A percentile compares a stretch with the other conserved stretches of the same genome.
phyloP scores from a whole-genome alignment of 2,329 filamentous ascomycete genomes.

The Sclerotinia trifoliorum region DNA sequence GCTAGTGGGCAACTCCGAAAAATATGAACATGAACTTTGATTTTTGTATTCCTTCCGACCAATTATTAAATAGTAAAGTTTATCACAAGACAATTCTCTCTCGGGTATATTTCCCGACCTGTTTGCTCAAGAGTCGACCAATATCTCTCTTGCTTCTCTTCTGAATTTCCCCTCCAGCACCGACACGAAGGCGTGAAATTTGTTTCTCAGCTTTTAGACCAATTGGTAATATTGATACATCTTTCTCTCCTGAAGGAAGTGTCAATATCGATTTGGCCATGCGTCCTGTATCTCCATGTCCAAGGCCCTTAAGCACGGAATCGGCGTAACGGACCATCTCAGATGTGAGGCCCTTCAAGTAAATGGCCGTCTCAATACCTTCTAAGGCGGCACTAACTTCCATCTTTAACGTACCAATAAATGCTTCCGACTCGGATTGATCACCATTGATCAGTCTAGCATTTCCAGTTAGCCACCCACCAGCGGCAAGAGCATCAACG shows the following conservation, averaged over 20 bases:
- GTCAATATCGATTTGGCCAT: constrained; percentile 45
- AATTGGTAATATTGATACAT: constrained; percentile 60
- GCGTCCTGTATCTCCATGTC: constrained; percentile 36
- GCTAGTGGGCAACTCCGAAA: constrained; percentile 3
- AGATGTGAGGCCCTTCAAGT: constrained; percentile 61
- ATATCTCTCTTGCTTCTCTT: constrained; percentile 70
- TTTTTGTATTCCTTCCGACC: constrained; percentile 5
- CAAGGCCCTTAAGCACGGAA: constrained; percentile 30
- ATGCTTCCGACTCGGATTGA: constrained; percentile 56
- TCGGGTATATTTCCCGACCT: constrained; percentile 78
- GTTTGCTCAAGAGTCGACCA: constrained; percentile 74
- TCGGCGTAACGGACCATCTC: constrained; percentile 65
- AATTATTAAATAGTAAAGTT: constrained; percentile 15
- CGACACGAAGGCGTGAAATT: constrained; percentile 57
- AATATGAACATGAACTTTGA: not conserved
- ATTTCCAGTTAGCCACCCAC: constrained; percentile 70
- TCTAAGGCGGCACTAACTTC: constrained; percentile 72
- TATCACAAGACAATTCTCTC: constrained; percentile 69
- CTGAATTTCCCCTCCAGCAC: constrained; percentile 67
- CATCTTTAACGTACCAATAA: constrained; percentile 63
- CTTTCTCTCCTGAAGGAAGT: constrained; percentile 47
- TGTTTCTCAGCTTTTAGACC: constrained; percentile 62
- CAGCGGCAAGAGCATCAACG: constrained; percentile 71
- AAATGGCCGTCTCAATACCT: constrained; percentile 66
- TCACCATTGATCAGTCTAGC: constrained; percentile 49